A percentile compares a stretch with the other conserved stretches of the same genome.
phyloP scores from a whole-genome alignment of 495 filamentous ascomycete species.

The Antarctomyces pellizariae region DNA sequence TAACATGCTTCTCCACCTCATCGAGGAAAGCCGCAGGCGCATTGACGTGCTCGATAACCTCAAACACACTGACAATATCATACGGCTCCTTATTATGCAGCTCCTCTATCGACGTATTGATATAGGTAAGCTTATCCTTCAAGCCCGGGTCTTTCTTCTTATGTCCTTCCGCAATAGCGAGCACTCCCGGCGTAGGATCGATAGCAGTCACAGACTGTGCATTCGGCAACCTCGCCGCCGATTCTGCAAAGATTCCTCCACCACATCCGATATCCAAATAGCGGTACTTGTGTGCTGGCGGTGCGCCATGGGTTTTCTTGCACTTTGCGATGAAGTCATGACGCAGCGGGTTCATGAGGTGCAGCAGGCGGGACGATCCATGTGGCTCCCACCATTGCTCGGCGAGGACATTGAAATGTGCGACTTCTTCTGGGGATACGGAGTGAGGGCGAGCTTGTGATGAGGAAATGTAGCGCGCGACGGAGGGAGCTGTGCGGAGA shows the following conservation, averaged over 20 bases:
- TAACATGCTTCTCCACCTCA: conserved; percentile 42
- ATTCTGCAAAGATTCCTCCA: conserved; percentile 89
- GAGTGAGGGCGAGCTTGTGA: conserved; percentile 26
- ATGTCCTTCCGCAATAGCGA: conserved; percentile 57
- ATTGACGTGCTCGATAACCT: conserved; percentile 82
- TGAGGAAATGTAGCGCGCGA: conserved; percentile 5
- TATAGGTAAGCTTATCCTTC: conserved; percentile 37
- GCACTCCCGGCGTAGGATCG: conserved; percentile 60
- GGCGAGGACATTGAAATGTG: conserved; percentile 85
- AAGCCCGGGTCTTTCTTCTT: conserved; percentile 39
- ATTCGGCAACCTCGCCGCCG: conserved; percentile 47
- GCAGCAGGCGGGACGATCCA: conserved; percentile 74
- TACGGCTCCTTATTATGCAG: conserved; percentile 25
- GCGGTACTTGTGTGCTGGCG: conserved; percentile 13
- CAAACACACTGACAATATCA: conserved; percentile 72
- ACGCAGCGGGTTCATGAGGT: conserved; percentile 93
- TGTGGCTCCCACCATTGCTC: conserved; percentile 94
- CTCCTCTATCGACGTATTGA: conserved; percentile 36
- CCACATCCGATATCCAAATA: conserved; percentile 93
- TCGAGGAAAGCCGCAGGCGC: conserved; percentile 46
- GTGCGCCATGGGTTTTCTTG: conserved; percentile 22
- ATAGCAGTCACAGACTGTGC: conserved; percentile 56
- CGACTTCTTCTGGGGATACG: conserved; percentile 68
- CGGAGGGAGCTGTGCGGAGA: conserved; percentile 8
- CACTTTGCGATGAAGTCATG: conserved; percentile 74